Percentiles rank a stretch among this genome's conserved stretches.
Evolutionary conservation across 2,329 filamentous ascomycete species (phyloP).

Genomic region (Fusarium pseudonygamai): DNA sequence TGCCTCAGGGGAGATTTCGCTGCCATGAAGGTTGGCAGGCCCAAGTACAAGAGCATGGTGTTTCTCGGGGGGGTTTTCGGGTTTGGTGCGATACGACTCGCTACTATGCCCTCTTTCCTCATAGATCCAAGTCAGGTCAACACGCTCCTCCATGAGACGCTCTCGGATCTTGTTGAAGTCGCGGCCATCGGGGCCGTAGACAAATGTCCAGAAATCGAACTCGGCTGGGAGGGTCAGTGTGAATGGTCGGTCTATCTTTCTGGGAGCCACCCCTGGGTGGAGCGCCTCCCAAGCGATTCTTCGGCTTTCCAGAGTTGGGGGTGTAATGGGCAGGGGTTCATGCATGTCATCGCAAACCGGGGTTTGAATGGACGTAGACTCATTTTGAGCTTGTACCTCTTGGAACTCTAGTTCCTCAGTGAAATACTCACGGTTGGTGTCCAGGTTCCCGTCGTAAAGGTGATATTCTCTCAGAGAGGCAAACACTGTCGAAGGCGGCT

Average conservation of each 20-base stretch:
- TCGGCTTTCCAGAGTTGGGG: no score
- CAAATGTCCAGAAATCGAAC: not conserved
- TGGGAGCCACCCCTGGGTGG: not conserved
- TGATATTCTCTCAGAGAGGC: not conserved
- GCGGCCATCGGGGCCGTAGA: not conserved
- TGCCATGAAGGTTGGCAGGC: no score
- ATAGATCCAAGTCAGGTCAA: not conserved
- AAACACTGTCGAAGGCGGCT: not conserved
- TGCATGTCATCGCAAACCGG: not conserved
- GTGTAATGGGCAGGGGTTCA: not conserved
- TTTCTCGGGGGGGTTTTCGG: no score
- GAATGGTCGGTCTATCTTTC: not conserved
- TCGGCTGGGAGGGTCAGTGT: fast-evolving
- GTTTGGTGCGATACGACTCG: no score
- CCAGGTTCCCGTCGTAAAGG: not conserved
- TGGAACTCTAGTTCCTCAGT: not conserved
- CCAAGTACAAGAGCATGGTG: no score
- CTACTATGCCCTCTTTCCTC: no score
- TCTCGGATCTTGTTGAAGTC: not conserved
- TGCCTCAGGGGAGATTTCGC: not conserved
- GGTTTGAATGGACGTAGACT: not conserved
- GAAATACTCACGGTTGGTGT: not conserved
- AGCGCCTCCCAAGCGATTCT: not conserved
- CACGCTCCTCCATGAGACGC: not conserved
- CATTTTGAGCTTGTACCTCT: not conserved